Percentiles rank a stretch among this genome's conserved stretches.
Evolutionary conservation across 2,329 filamentous ascomycete genomes (phyloP).

Genomic region (Colletotrichum caudatum): DNA sequence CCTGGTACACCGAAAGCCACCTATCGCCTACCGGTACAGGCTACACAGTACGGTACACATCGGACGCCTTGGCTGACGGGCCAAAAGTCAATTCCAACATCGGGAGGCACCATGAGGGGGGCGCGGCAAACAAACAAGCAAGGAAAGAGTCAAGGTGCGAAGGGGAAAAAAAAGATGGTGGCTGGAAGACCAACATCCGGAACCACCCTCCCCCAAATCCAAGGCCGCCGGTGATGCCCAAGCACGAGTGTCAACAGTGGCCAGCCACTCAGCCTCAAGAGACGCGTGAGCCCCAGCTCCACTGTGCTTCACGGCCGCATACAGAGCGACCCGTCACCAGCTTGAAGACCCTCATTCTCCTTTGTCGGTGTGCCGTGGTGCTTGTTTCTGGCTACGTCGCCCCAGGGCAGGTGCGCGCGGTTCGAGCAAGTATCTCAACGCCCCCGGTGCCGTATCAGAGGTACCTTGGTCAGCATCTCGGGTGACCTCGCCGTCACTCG

Average conservation of each 20-base stretch:
- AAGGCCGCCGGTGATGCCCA: constrained; percentile 40
- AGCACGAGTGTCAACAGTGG: constrained; percentile 35
- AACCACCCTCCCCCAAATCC: constrained; percentile 24
- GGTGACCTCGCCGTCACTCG: not conserved
- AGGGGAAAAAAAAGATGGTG: constrained; percentile 36
- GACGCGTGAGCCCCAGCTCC: constrained; percentile 43
- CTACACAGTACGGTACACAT: not conserved
- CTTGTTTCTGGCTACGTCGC: constrained; percentile 29
- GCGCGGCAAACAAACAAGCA: not conserved
- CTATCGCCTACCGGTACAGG: constrained; percentile 7
- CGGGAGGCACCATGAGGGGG: constrained; percentile 11
- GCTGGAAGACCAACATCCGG: constrained; percentile 38
- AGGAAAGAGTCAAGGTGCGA: not conserved
- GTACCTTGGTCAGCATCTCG: constrained; percentile 5
- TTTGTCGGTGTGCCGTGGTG: constrained; percentile 37
- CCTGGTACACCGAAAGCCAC: constrained; percentile 37
- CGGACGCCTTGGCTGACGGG: constrained; percentile 20
- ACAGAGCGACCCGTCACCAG: constrained; percentile 43
- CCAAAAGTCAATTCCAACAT: constrained; percentile 39
- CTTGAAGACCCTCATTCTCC: constrained; percentile 30
- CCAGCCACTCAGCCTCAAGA: constrained; percentile 41
- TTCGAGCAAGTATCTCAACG: constrained; percentile 17
- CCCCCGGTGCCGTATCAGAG: constrained; percentile 2
- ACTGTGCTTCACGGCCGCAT: constrained; percentile 47
- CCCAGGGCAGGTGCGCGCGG: constrained; percentile 8